A percentile compares a stretch with the other conserved stretches of the same genome.
Conservation (phyloP, 495 filamentous ascomycete species). For the Talaromyces nanjingensis region DNA sequence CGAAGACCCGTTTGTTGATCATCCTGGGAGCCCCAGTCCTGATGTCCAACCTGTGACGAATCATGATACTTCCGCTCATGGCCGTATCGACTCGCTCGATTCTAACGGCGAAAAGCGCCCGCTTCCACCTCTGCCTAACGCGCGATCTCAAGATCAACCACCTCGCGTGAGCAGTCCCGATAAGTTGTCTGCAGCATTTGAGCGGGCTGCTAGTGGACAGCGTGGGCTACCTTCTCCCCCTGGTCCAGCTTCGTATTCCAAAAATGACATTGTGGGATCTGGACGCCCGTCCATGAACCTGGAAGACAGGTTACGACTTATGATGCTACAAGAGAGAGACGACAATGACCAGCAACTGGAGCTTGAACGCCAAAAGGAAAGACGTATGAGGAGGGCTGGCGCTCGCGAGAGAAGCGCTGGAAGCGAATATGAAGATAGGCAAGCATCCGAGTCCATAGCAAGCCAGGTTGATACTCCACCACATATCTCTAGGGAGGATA, state of each 20-base stretch:
- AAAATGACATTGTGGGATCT: constrained; percentile 64
- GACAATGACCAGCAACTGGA: constrained; percentile 43
- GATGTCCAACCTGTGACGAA: constrained; percentile 26
- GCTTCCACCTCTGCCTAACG: constrained; percentile 65
- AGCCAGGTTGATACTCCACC: constrained; percentile 43
- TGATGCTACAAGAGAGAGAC: constrained; percentile 65
- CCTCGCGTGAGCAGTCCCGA: constrained; percentile 37
- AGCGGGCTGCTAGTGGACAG: constrained; percentile 53
- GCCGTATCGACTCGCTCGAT: constrained; percentile 57
- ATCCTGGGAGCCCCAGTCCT: constrained; percentile 56
- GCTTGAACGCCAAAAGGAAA: constrained; percentile 53
- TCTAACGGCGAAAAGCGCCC: constrained; percentile 70
- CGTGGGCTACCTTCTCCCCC: constrained; percentile 62
- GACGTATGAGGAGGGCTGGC: constrained; percentile 50
- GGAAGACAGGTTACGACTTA: constrained; percentile 72
- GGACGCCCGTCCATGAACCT: constrained; percentile 64
- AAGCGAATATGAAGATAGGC: constrained; percentile 4
- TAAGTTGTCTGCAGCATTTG: constrained; percentile 53
- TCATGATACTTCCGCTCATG: constrained; percentile 17
- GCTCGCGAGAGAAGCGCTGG: constrained; percentile 9
- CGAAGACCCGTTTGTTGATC: constrained; percentile 62
- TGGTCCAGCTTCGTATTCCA: constrained; percentile 51
- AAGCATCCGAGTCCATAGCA: constrained; percentile 11
- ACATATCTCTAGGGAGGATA: constrained; percentile 87
- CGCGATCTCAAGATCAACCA: constrained; percentile 25